Conservation (phyloP, 1,284 basidiomycete genomes). For the Puccinia novopanici region DNA sequence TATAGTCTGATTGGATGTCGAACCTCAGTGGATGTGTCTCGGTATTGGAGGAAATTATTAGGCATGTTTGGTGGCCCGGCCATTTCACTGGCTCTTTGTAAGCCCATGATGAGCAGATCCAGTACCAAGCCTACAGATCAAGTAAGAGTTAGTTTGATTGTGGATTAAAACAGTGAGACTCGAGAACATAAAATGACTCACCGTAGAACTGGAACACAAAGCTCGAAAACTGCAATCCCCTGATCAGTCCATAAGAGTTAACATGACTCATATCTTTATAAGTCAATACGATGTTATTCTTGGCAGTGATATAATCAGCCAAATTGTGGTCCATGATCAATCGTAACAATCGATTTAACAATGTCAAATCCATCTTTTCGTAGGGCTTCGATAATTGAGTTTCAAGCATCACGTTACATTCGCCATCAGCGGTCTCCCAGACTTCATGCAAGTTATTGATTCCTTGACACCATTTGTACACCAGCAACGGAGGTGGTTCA, state of each 20-base stretch:
- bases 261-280: conserved; percentile 85
- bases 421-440: conserved; percentile 94
- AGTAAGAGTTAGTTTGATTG: not conserved
- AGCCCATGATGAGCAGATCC: conserved; percentile 86
- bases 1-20: conserved; percentile 92
- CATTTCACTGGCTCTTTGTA: conserved; percentile 94
- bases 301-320: conserved; percentile 95
- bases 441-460: conserved; percentile 91
- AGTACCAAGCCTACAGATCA: conserved; percentile 58
- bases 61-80: conserved; percentile 91
- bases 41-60: conserved; percentile 93
- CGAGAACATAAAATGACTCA: not conserved
- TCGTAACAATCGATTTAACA: conserved; percentile 86
- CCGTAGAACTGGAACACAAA: conserved; percentile 98
- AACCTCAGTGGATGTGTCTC: conserved; percentile 87
- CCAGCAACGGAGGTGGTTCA: conserved; percentile 89
- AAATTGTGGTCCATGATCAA: conserved; percentile 95
- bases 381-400: conserved; percentile 92
- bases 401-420: conserved; percentile 96
- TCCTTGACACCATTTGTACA: conserved; percentile 96
- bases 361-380: conserved; percentile 93
- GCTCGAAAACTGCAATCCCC: conserved; percentile 90
- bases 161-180: conserved; percentile 66
- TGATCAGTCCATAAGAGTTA: conserved; percentile 86
- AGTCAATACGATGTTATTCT: conserved; percentile 91